Conservation (phyloP, 2,329 filamentous ascomycete genomes). For the Aureobasidium vineae region DNA sequence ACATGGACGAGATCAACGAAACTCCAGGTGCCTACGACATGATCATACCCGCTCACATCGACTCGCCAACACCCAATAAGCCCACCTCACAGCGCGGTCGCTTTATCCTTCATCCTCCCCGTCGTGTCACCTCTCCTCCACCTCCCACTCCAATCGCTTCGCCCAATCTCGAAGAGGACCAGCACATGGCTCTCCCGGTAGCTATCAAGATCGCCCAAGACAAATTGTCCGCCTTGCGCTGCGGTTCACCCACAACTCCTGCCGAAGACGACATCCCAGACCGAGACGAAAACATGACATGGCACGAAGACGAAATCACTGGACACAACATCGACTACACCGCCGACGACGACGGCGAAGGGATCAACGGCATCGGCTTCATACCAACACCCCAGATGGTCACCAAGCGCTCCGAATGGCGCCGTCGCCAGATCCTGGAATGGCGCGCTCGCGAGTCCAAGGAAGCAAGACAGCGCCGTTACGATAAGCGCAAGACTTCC, state of each 20-base stretch:
- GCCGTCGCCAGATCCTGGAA: slow-evolving; percentile 58
- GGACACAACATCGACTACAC: slow-evolving; percentile 54
- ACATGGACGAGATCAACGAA: slow-evolving; percentile 11
- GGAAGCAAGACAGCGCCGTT: slow-evolving; percentile 58
- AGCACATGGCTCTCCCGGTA: background rate
- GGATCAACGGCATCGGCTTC: slow-evolving; percentile 64
- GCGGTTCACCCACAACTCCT: slow-evolving; percentile 1
- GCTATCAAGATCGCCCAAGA: slow-evolving; percentile 18
- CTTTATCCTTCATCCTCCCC: slow-evolving; percentile 14
- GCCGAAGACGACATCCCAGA: background rate
- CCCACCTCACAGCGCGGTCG: background rate
- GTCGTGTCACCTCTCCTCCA: slow-evolving; percentile 21
- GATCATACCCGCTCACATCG: background rate
- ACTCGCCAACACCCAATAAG: background rate
- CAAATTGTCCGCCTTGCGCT: slow-evolving; percentile 15
- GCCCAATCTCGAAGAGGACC: background rate
- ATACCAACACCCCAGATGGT: slow-evolving; percentile 60
- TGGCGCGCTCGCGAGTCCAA: slow-evolving; percentile 59
- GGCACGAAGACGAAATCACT: slow-evolving; percentile 63
- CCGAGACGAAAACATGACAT: slow-evolving; percentile 43
- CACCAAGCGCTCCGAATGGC: slow-evolving; percentile 55
- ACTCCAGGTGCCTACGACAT: slow-evolving; percentile 16
- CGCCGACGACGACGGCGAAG: slow-evolving; percentile 58
- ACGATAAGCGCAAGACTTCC: slow-evolving; percentile 48
- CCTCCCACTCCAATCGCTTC: slow-evolving; percentile 12